Evolutionary conservation across 2,329 filamentous ascomycete genomes (phyloP), one percentile per base, ranked within the genome.

Genomic region (Magnaporthales sp.): DNA sequence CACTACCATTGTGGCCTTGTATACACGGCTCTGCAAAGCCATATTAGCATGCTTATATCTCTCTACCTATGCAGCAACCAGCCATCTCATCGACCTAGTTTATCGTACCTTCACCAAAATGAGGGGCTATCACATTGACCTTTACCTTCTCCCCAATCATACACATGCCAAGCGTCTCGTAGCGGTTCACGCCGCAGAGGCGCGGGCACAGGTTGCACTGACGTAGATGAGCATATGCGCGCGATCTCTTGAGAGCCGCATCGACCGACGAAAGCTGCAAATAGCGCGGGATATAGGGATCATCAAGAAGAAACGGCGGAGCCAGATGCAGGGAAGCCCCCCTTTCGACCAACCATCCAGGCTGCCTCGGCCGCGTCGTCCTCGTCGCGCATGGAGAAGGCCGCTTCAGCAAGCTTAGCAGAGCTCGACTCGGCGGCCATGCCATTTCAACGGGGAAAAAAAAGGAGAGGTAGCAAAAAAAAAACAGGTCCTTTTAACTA

Each of bases 121-220:
- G 92, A 64, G 91, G 92, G 67, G 91, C 91, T 70, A 96, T 92
- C 8, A 91, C 91, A 74, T 92, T 93, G 70, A 95, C 91, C 72
- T 92, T 92, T 67, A 87, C 90, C 62, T 84, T 89, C 68, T 89
- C 84, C 15, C 91, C 91, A 70, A 95, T 90, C 68, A 95, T 80
- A 74, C 91, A 96, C 73, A 90, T 84, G 15, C 91, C 92, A 0
- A 90, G 91, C 70, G 83, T 89, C 76, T 93, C 86, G 72, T 88
- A 92, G n/a, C 91, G 86, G 75, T 96, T 93, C 38, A 94, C 90
- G 66, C 88, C 87, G 75, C 92, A 95, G 62, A 86, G 79, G 13
- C 91, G 83, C 1, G 92, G 91, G 71, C 91, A 96, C 8, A 96
- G 82, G 72, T 95, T 96, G 78, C 91, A 96, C 67, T 92, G 87